These are phyloP conservation scores for Moricandia arvensis DNA, from an alignment of 345 rosid species.

Conservation along the genomic window DNA sequence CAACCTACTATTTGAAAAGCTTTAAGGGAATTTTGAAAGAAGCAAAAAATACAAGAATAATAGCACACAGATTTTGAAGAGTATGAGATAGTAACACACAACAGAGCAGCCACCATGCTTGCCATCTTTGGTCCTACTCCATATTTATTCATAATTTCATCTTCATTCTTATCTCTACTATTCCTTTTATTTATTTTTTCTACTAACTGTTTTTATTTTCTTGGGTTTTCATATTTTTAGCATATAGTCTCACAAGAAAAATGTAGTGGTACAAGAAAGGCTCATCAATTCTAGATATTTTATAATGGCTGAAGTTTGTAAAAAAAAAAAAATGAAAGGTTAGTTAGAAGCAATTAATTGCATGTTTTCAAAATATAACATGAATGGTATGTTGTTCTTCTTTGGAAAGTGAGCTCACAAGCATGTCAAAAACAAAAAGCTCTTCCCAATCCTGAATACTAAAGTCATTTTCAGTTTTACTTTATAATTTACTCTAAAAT, in stretches of 20 bases:
- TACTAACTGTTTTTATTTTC: neutral
- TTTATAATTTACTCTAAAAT: no score
- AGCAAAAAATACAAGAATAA: neutral
- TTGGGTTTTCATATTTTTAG: neutral
- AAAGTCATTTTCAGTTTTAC: no score
- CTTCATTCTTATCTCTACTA: neutral
- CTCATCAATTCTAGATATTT: neutral
- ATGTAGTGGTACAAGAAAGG: neutral
- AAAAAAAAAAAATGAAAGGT: neutral
- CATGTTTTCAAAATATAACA: neutral
- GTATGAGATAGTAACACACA: constrained; percentile 10
- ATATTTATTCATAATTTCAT: constrained; percentile 6
- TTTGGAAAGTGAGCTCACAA: neutral
- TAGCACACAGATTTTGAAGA: constrained; percentile 32
- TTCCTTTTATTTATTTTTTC: neutral
- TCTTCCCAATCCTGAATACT: neutral
- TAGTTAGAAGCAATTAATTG: neutral
- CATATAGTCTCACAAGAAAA: neutral
- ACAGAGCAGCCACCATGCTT: constrained; percentile 21
- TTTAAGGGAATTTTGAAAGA: neutral
- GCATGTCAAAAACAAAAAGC: neutral
- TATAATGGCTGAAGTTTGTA: neutral
- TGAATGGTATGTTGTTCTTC: neutral
- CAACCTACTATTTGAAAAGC: neutral
- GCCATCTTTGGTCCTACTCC: constrained; percentile 20